Evolutionary conservation across 116 monocot genomes (phyloP).

Genomic region (Dioscorea cayenensis): DNA sequence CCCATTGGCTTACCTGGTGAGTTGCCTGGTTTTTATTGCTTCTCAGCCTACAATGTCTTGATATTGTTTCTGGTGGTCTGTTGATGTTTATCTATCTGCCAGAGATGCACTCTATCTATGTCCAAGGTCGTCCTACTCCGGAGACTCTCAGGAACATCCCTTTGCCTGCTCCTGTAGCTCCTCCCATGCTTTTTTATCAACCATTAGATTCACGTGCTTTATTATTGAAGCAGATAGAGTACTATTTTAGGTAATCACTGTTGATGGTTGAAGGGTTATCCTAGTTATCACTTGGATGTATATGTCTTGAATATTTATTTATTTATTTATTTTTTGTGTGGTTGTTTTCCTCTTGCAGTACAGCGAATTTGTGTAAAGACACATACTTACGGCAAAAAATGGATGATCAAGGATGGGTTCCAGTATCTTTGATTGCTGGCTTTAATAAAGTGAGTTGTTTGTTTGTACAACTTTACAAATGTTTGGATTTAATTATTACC

Average conservation of each 20-base stretch:
- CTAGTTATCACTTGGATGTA: background rate
- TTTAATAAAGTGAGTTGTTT: constrained; percentile 38
- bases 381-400: constrained; percentile 36
- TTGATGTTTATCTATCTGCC: constrained; percentile 1
- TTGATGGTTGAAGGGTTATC: background rate
- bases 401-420: constrained; percentile 53
- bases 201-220: constrained; percentile 16
- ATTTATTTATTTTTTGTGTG: background rate
- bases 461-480: background rate
- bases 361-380: constrained; percentile 41
- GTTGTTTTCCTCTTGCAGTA: constrained; percentile 12
- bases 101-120: constrained; percentile 23
- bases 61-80: background rate
- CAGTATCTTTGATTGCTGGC: constrained; percentile 36
- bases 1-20: constrained; percentile 23
- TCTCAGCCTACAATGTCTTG: background rate
- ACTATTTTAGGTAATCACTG: constrained; percentile 63
- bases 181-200: constrained; percentile 13
- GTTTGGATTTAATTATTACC: background rate
- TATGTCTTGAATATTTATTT: background rate
- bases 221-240: constrained; percentile 56
- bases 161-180: constrained; percentile 15
- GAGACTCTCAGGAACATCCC: constrained; percentile 16
- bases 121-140: constrained; percentile 12
- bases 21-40: background rate